These are phyloP conservation scores for Pleurotus platypus DNA, from an alignment of 768 basidiomycete genomes.

Conservation along the genomic window DNA sequence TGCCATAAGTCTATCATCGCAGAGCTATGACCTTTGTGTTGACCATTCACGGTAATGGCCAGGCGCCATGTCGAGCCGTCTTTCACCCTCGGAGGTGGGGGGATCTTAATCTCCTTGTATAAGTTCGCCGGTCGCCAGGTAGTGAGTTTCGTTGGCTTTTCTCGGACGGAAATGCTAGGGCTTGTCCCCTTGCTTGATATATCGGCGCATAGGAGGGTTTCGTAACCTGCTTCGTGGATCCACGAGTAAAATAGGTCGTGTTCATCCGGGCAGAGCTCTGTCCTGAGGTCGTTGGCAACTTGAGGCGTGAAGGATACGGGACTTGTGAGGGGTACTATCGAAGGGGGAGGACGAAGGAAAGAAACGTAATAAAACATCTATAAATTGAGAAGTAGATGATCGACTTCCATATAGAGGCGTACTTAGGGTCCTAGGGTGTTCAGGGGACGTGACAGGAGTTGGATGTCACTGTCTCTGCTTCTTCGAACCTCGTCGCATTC, in stretches of 20 bases:
- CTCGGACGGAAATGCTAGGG: conserved; percentile 16
- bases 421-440: no score
- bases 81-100: conserved; percentile 49
- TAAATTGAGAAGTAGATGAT: no score
- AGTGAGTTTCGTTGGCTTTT: conserved; percentile 61
- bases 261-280: conserved; percentile 55
- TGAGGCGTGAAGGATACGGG: conserved; percentile 72
- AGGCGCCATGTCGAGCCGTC: conserved; percentile 66
- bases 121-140: conserved; percentile 65
- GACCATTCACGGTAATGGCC: conserved; percentile 42
- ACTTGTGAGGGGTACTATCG: conserved; percentile 36
- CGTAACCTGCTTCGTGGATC: conserved; percentile 23
- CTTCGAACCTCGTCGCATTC: no score
- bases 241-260: conserved; percentile 74
- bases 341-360: conserved; percentile 83
- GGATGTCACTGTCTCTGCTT: no score
- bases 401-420: no score
- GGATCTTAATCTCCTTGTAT: conserved; percentile 74
- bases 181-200: no score
- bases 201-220: conserved; percentile 6
- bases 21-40: conserved; percentile 9
- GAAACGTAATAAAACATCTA: conserved; percentile 86
- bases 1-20: no score
- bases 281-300: conserved; percentile 86
- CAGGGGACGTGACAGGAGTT: no score